Evolutionary conservation across 2,329 filamentous ascomycete species (phyloP), one percentile per base, ranked within the genome.

Genomic region (Sporothrix luriei): DNA sequence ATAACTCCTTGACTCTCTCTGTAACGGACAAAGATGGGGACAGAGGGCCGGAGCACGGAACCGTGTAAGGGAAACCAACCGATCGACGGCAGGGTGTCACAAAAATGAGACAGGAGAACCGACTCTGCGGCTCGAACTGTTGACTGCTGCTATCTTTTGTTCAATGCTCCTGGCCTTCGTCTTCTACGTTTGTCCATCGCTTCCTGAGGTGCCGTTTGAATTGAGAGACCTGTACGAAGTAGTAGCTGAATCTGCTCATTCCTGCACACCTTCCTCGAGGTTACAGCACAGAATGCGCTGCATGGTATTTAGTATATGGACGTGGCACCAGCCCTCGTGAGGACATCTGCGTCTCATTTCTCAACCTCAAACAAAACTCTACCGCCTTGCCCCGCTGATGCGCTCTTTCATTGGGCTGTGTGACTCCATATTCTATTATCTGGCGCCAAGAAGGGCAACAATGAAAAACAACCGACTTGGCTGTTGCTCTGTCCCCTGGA

Each of bases 71-170:
- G 21, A 38, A 52, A 24, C 55, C 38, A 62, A 52, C 43, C 40
- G 67, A 68, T 68, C 67, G 55, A n/a, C 67, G 48, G 67, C 55
- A 68, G 55, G 67, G 55, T 68, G 66, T 46, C 55, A 62, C 67
- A 67, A 38, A 68, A 68, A 40, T 61, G 54, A 62, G 55, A 68
- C 55, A 68, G 55, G 67, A 46, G 55, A 62, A 62, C 52, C 54
- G 40, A 54, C 49, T 52, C 40, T 43, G 38, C 29, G n/a, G 13
- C 57, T 67, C 29, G 59, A 19, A 29, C 24, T 48, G 24, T 48
- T 24, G n/a, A 38, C 24, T 64, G 57, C 33, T n/a, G n/a, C n/a
- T n/a, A n/a, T 61, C 55, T 48, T 19, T 13, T 24, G n/a, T n/a
- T n/a, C n/a, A n/a, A n/a, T n/a, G n/a, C n/a, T n/a, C n/a, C n/a